Evolutionary conservation across 129 eudicot genomes (phyloP), one percentile per base, ranked within the genome.

Genomic region (Centrapalus pauciflorus): DNA sequence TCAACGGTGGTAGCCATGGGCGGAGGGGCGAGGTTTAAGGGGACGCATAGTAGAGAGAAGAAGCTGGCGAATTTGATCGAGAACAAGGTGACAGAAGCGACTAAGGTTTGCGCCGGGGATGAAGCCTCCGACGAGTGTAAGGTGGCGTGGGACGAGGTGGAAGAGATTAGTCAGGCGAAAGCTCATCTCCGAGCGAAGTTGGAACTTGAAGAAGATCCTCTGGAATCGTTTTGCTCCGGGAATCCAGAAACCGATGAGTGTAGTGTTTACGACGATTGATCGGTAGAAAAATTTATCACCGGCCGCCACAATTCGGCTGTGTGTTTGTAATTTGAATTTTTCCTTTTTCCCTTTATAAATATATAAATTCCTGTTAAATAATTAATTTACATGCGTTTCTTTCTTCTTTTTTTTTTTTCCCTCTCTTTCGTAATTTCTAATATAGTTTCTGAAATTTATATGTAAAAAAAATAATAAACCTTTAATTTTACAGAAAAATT

Each of bases 101-200:
- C 5, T 49, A 58, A 78, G 35, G 76, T 55, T 32, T 74, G 78
- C 51, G 72, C 59, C 10, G 84, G 84, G 6, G 76, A 82, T 74
- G 34, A 60, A 25, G 45, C 12, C 2, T 76, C 85, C 1, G 82
- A 81, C 43, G 82, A 72, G 78, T 76, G 85, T 40, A 81, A 61
- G 59, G 83, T 82, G 55, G 86, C 82, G 16, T 70, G 87, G 83
- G 87, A 78, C 25, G 80, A 77, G 62, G 84, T 82, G 30, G 83
- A 78, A n/a, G 87, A 79, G 59, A 76, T 79, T 21, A 82, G 79
- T 55, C 84, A 71, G 66, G 87, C 84, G 17, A 82, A 78, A 57
- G 87, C 79, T 50, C 70, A 73, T 71, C 72, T 78, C 16, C 66
- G 81, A 2, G 46, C 5, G 23, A 78, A 78, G 67, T n/a, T 78